These are phyloP conservation scores for Cyphellophora europaea DNA, from an alignment of 2,329 filamentous ascomycete species.

Conservation along the genomic window DNA sequence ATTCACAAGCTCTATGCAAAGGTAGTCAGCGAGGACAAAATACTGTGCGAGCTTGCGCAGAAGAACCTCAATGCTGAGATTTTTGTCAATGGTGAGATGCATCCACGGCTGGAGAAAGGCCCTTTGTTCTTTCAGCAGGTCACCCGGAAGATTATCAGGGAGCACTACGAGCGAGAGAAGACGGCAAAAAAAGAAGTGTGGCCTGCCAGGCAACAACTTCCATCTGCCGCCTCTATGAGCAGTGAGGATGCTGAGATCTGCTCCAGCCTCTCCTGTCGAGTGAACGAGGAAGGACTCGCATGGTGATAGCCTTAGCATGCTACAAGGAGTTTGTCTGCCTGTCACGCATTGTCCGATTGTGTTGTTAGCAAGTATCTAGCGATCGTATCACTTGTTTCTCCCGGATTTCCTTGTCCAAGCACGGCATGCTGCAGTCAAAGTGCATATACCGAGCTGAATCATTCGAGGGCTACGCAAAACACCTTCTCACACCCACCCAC, in stretches of 20 bases:
- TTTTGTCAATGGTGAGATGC: slow-evolving; percentile 53
- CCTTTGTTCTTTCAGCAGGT: slow-evolving; percentile 47
- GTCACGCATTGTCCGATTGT: too few relatives aligned
- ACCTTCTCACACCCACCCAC: too few relatives aligned
- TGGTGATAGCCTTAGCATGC: too few relatives aligned
- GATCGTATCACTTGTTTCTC: too few relatives aligned
- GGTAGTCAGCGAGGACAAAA: slow-evolving; percentile 56
- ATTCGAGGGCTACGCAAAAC: too few relatives aligned
- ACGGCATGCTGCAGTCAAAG: too few relatives aligned
- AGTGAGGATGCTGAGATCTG: slow-evolving; percentile 18
- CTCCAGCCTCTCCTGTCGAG: neutral
- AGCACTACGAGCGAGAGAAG: slow-evolving; percentile 39
- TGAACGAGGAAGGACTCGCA: neutral
- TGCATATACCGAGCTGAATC: too few relatives aligned
- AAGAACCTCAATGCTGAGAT: slow-evolving; percentile 52
- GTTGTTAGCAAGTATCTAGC: too few relatives aligned
- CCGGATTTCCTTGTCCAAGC: too few relatives aligned
- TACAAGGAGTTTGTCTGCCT: too few relatives aligned
- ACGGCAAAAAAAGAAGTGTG: slow-evolving; percentile 38
- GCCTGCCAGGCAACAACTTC: slow-evolving; percentile 32
- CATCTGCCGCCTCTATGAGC: slow-evolving; percentile 18
- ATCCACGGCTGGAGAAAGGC: slow-evolving; percentile 51
- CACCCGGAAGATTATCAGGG: slow-evolving; percentile 40
- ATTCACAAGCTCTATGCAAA: slow-evolving; percentile 54
- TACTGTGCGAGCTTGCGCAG: slow-evolving; percentile 50